Evolutionary conservation across 371 early-diverging fungal species (phyloP).

Genomic region (Rhizopus sp.): DNA sequence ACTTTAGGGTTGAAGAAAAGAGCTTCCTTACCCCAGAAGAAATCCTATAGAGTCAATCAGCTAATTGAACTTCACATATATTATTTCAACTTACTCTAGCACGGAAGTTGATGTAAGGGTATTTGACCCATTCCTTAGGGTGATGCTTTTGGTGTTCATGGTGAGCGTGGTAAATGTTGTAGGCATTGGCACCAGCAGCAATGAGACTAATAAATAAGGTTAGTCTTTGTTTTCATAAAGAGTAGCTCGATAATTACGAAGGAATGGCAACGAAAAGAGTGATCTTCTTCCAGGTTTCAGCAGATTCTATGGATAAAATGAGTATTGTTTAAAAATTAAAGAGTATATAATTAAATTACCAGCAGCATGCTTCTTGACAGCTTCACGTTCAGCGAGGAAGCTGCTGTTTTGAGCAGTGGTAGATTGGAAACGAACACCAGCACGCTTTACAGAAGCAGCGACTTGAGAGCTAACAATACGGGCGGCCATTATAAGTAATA

Average conservation of each 20-base stretch:
- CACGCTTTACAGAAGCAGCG: constrained; percentile 37
- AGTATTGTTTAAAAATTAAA: not conserved
- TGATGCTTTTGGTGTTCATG: constrained; percentile 46
- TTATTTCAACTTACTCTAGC: constrained; percentile 9
- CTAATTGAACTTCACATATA: not conserved
- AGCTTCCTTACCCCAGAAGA: constrained; percentile 55
- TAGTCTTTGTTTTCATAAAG: not conserved
- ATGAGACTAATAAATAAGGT: constrained; percentile 28
- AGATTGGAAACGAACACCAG: constrained; percentile 46
- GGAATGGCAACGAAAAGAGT: constrained; percentile 50
- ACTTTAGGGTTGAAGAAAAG: constrained; percentile 56
- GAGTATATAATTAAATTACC: constrained; percentile 26
- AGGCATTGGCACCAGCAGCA: constrained; percentile 46
- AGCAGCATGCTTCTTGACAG: constrained; percentile 49
- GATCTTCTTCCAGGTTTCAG: constrained; percentile 56
- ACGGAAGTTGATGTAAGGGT: constrained; percentile 49
- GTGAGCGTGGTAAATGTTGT: constrained; percentile 44
- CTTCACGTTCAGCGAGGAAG: constrained; percentile 44
- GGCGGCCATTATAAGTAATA: constrained; percentile 17
- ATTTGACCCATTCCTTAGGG: constrained; percentile 45
- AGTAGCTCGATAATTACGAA: constrained; percentile 33
- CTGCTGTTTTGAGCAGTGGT: constrained; percentile 20
- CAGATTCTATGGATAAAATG: constrained; percentile 33
- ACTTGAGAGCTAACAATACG: constrained; percentile 33
- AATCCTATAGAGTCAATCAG: constrained; percentile 18